Conservation (phyloP, 2,329 filamentous ascomycete species). For the Zymoseptoria brevis region DNA sequence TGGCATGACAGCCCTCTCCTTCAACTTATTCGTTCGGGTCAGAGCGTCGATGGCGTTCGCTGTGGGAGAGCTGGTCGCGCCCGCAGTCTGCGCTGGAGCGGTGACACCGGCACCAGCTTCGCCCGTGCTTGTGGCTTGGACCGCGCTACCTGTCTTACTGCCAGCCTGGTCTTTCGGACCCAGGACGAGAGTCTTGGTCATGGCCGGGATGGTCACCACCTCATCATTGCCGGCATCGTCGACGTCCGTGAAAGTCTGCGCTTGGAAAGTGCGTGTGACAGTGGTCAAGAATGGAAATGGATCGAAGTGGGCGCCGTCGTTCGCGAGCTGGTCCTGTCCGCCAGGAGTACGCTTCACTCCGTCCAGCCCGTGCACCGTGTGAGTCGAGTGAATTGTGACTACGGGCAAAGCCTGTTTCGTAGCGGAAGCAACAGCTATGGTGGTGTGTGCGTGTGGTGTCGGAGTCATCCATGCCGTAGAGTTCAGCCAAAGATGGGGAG, state of each 20-base stretch:
- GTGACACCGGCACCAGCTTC: not conserved
- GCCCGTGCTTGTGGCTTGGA: not conserved
- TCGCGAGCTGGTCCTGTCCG: not conserved
- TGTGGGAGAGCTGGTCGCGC: not conserved
- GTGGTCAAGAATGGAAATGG: not conserved
- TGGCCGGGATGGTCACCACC: not conserved
- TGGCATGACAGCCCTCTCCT: not conserved
- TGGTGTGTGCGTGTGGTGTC: not conserved
- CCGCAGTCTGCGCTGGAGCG: not conserved
- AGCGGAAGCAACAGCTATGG: not conserved
- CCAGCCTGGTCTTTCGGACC: not conserved
- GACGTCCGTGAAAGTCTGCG: not conserved
- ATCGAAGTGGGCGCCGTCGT: not conserved
- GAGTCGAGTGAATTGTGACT: too few relatives aligned
- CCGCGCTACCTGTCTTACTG: not conserved
- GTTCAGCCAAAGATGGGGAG: not conserved
- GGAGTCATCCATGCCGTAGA: not conserved
- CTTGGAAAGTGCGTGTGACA: not conserved
- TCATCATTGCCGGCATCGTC: not conserved
- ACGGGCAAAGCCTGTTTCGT: too few relatives aligned
- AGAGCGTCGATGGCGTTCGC: not conserved
- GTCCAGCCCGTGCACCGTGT: too few relatives aligned
- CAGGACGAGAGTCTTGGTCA: not conserved
- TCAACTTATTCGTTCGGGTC: not conserved
- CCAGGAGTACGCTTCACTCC: not conserved